Conservation (phyloP, 2,329 filamentous ascomycete genomes). For the Alternaria viburni region DNA sequence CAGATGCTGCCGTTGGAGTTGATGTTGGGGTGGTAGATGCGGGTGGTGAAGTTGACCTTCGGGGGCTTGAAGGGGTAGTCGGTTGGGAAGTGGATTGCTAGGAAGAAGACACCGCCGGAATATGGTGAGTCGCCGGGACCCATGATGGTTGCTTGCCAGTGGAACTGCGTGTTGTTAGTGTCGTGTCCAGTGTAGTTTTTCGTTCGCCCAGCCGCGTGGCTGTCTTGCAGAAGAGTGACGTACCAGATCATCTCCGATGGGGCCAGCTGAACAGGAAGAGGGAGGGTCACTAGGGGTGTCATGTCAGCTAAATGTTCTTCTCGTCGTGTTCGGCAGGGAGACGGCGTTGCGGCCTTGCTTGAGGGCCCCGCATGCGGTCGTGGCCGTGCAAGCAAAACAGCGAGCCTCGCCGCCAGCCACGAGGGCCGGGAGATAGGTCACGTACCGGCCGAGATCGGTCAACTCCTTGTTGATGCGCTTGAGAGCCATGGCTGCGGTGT, state of each 20-base stretch:
- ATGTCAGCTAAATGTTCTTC: conserved; percentile 41
- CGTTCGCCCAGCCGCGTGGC: conserved; percentile 29
- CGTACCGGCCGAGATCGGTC: conserved; percentile 84
- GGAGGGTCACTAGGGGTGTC: conserved; percentile 79
- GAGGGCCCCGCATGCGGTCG: conserved; percentile 42
- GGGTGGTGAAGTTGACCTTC: conserved; percentile 99
- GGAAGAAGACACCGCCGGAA: conserved; percentile 98
- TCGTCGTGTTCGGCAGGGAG: conserved; percentile 10
- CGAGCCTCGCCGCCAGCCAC: conserved; percentile 18
- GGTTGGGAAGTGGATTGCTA: conserved; percentile 98
- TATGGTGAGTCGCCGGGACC: conserved; percentile 97
- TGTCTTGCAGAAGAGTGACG: conserved; percentile 51
- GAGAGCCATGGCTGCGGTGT: conserved; percentile 70
- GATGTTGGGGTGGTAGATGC: conserved; percentile 99
- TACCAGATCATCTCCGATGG: conserved; percentile 98
- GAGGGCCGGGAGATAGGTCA: conserved; percentile 27
- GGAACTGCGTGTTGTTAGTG: conserved; percentile 70
- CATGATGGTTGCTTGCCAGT: conserved; percentile 99
- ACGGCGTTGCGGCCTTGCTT: conserved; percentile 19
- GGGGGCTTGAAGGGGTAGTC: conserved; percentile 99
- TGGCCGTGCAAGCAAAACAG: conserved; percentile 48
- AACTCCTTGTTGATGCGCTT: conserved; percentile 97
- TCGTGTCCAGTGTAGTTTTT: conserved; percentile 10
- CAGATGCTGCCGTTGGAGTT: conserved; percentile 99
- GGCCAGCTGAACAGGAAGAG: conserved; percentile 97